Evolutionary conservation across 2,329 filamentous ascomycete species (phyloP).

Genomic region (Penicillium sp.): DNA sequence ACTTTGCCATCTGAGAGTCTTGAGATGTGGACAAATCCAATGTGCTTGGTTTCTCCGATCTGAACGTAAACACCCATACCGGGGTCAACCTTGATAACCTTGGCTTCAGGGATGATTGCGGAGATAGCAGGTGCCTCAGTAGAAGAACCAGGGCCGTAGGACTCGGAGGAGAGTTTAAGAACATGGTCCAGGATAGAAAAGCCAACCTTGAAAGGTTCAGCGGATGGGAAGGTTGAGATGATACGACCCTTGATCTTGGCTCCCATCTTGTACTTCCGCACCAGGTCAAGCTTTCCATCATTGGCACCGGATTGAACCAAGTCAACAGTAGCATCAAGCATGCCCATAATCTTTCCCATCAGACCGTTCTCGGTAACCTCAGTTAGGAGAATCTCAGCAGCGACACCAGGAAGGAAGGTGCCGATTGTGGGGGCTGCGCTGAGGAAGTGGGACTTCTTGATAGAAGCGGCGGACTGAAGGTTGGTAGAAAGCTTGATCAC

Average conservation of each 20-base stretch:
- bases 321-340: conserved; percentile 87
- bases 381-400: conserved; percentile 78
- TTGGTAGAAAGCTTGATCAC: conserved; percentile 83
- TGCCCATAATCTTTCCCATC: conserved; percentile 85
- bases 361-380: conserved; percentile 74
- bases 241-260: conserved; percentile 82
- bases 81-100: conserved; percentile 74
- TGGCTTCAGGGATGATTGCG: conserved; percentile 72
- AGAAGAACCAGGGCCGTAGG: conserved; percentile 39
- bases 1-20: conserved; percentile 86
- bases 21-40: conserved; percentile 96
- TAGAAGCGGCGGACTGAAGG: conserved; percentile 65
- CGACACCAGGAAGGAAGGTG: conserved; percentile 87
- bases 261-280: conserved; percentile 77
- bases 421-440: conserved; percentile 81
- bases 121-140: conserved; percentile 56
- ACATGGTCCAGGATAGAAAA: conserved; percentile 88
- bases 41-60: conserved; percentile 60
- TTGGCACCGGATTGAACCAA: conserved; percentile 81
- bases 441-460: conserved; percentile 65
- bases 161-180: conserved; percentile 55
- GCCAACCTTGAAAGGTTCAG: conserved; percentile 78
- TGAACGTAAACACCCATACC: conserved; percentile 80
- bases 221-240: conserved; percentile 79
- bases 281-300: conserved; percentile 66